Base-by-base conservation (phyloP, 768 basidiomycete genomes). In the Erythrobasidium yunnanense region DNA sequence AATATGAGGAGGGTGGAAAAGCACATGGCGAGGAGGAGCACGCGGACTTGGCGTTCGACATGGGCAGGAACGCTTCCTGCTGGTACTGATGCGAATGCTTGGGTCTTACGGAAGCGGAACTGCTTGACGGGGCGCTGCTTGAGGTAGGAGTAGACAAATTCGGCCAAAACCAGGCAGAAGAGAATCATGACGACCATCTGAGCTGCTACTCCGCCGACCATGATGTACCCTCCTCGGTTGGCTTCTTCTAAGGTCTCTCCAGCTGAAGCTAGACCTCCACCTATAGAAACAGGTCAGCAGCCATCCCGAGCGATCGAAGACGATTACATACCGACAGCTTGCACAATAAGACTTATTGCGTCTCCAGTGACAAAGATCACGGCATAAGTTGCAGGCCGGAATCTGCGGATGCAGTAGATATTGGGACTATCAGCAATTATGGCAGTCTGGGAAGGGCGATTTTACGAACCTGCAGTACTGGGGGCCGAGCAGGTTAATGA, bases 381-480 rank as follows among this genome's bases (percentile, higher is more conserved):
- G 11, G 49, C 49, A 25, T 51, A 51, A 25, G 49, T 51, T 25
- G 11, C 25, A 18, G 49, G 49, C 17, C 25, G 17, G 49, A 51
- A 51, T n/a, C n/a, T n/a, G n/a, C n/a, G n/a, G n/a, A n/a, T n/a
- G n/a, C n/a, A n/a, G n/a, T n/a, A n/a, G n/a, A n/a, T n/a, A n/a
- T n/a, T n/a, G n/a, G n/a, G n/a, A n/a, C n/a, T n/a, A n/a, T n/a
- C n/a, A n/a, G n/a, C n/a, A n/a, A n/a, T n/a, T n/a, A n/a, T n/a
- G n/a, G n/a, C n/a, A n/a, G n/a, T n/a, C n/a, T n/a, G n/a, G n/a
- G n/a, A n/a, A n/a, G n/a, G n/a, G n/a, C n/a, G 34, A 45, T 8
- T 34, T 34, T 20, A 18, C 47, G 42, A 60, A 60, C 2, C 60
- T 23, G 32, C 60, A 63, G 47, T 47, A 63, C 42, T 51, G 47